Conservation (phyloP, 768 basidiomycete genomes). For the Suillus subalutaceus region DNA sequence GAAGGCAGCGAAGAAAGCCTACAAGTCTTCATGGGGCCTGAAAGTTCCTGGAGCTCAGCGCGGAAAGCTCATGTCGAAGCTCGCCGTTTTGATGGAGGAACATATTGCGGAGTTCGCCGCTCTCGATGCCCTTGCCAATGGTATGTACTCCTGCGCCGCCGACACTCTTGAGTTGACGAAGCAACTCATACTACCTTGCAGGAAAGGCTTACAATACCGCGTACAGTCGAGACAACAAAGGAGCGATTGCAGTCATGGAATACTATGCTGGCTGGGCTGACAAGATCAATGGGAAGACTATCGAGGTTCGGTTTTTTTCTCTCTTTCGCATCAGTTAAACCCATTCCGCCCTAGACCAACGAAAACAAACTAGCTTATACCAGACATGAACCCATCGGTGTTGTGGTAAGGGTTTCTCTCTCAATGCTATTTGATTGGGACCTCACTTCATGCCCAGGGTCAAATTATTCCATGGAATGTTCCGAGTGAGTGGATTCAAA, state of each 20-base stretch:
- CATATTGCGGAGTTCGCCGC: constrained; percentile 63
- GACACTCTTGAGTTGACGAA: constrained; percentile 1
- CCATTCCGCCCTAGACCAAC: constrained; percentile 44
- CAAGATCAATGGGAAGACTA: constrained; percentile 53
- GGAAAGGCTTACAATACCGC: constrained; percentile 15
- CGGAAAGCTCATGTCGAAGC: constrained; percentile 55
- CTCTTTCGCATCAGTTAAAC: neutral
- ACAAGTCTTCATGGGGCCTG: constrained; percentile 64
- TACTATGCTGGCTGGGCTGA: constrained; percentile 69
- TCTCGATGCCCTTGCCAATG: constrained; percentile 67
- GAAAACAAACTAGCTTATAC: constrained; percentile 55
- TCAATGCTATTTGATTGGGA: constrained; percentile 22
- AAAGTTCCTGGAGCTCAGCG: constrained; percentile 53
- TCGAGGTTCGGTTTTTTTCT: constrained; percentile 37
- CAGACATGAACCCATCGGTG: constrained; percentile 62
- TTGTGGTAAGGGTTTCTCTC: constrained; percentile 35
- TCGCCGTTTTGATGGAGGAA: constrained; percentile 66
- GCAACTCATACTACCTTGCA: neutral
- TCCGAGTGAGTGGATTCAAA: constrained; percentile 31
- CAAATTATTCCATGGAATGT: constrained; percentile 76
- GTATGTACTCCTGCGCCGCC: constrained; percentile 37
- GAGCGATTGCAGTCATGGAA: constrained; percentile 41
- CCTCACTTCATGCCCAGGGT: constrained; percentile 27
- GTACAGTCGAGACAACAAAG: constrained; percentile 12
- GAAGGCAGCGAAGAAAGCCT: constrained; percentile 57